Conservation (phyloP, 495 filamentous ascomycete species). For the Clavariopsis aquatica region DNA sequence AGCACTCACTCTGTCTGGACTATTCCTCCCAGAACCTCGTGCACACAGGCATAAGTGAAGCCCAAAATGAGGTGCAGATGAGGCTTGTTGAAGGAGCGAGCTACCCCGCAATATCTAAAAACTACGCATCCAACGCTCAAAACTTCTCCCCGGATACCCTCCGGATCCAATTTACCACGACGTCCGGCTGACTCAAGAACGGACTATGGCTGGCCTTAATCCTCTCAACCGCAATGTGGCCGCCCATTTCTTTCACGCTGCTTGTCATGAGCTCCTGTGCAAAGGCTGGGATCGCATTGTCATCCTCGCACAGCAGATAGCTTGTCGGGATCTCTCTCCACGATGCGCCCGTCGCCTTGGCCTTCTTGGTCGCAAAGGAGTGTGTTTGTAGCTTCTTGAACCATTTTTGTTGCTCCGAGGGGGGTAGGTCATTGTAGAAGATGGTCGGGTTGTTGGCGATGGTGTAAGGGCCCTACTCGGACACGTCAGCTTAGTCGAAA, state of each 20-base stretch:
- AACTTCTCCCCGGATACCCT: slow-evolving; percentile 24
- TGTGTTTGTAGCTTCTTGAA: slow-evolving; percentile 6
- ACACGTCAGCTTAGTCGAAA: too few species aligned
- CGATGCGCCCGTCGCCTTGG: slow-evolving; percentile 14
- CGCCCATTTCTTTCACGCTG: slow-evolving; percentile 6
- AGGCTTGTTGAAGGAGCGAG: neutral
- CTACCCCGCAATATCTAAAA: neutral
- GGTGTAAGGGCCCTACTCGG: slow-evolving; percentile 2
- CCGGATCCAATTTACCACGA: slow-evolving; percentile 15
- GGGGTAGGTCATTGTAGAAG: slow-evolving; percentile 29
- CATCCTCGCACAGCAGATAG: slow-evolving; percentile 32
- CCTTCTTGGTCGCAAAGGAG: slow-evolving; percentile 19
- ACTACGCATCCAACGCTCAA: neutral
- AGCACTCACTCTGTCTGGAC: too few species aligned
- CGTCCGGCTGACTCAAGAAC: slow-evolving; percentile 28
- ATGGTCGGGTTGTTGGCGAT: slow-evolving; percentile 4
- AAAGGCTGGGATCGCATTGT: slow-evolving; percentile 24
- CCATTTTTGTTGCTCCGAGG: slow-evolving; percentile 2
- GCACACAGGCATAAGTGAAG: too few species aligned
- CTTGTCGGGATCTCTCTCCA: slow-evolving; percentile 26
- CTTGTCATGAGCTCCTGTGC: slow-evolving; percentile 26
- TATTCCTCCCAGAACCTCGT: too few species aligned
- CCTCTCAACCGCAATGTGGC: slow-evolving; percentile 22
- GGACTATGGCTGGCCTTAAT: slow-evolving; percentile 30
- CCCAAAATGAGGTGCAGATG: neutral